Conservation (phyloP, 2,329 filamentous ascomycete genomes). For the Ophiocordyceps camponoti-floridani region DNA sequence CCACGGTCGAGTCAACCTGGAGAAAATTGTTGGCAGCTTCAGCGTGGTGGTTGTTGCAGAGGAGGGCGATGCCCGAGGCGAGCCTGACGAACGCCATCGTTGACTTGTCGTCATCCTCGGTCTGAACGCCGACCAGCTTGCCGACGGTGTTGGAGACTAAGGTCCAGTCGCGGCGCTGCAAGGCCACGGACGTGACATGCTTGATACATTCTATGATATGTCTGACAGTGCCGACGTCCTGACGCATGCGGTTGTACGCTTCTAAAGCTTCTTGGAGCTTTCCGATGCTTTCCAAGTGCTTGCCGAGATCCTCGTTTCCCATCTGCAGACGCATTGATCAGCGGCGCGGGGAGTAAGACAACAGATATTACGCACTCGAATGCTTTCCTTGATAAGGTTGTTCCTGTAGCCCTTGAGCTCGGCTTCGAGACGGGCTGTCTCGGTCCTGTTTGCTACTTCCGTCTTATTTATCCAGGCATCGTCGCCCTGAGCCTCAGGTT, state of each 20-base stretch:
- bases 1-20: slow-evolving; percentile 31
- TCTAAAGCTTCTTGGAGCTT: slow-evolving; percentile 57
- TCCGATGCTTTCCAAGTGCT: slow-evolving; percentile 64
- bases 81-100: slow-evolving; percentile 32
- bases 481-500: slow-evolving; percentile 51
- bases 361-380: slow-evolving; percentile 38
- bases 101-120: slow-evolving; percentile 25
- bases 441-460: slow-evolving; percentile 45
- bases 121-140: slow-evolving; percentile 42
- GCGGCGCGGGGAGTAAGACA: neutral
- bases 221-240: slow-evolving; percentile 67
- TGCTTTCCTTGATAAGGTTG: slow-evolving; percentile 93
- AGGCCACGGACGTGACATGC: slow-evolving; percentile 56
- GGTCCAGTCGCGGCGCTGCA: slow-evolving; percentile 65
- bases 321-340: slow-evolving; percentile 38
- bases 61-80: slow-evolving; percentile 28
- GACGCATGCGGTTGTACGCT: slow-evolving; percentile 71
- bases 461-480: slow-evolving; percentile 56
- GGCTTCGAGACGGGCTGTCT: slow-evolving; percentile 60
- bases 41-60: slow-evolving; percentile 26
- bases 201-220: slow-evolving; percentile 73
- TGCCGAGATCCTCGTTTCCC: slow-evolving; percentile 82
- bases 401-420: slow-evolving; percentile 91
- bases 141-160: slow-evolving; percentile 39
- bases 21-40: slow-evolving; percentile 61